Evolutionary conservation across 768 basidiomycete species (phyloP).

Genomic region (Boletus vinaceobasis): DNA sequence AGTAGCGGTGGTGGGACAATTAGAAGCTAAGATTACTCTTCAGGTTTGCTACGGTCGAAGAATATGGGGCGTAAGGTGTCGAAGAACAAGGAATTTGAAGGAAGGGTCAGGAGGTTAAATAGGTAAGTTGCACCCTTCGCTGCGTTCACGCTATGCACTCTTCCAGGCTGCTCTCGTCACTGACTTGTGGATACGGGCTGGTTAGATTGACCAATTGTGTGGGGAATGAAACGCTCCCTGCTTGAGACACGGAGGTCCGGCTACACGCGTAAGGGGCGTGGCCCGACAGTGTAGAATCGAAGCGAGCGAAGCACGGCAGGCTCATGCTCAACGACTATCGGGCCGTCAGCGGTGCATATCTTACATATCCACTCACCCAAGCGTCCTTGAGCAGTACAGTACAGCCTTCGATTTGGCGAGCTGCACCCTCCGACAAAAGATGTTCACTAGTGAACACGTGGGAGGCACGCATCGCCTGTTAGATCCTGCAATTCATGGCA

Average conservation of each 20-base stretch:
- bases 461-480: constrained; percentile 18
- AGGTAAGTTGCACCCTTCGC: constrained; percentile 38
- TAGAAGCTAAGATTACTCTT: constrained; percentile 26
- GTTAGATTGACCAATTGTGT: constrained; percentile 24
- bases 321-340: constrained; percentile 5
- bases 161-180: constrained; percentile 23
- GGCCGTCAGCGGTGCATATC: constrained; percentile 7
- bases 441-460: constrained; percentile 22
- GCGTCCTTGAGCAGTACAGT: constrained; percentile 11
- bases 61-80: constrained; percentile 34
- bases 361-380: constrained; percentile 17
- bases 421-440: not conserved
- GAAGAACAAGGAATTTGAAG: constrained; percentile 38
- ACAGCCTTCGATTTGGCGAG: constrained; percentile 7
- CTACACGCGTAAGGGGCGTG: constrained; percentile 29
- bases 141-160: constrained; percentile 44
- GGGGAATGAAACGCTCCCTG: constrained; percentile 23
- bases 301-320: constrained; percentile 6
- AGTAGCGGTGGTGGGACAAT: constrained; percentile 39
- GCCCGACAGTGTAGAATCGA: constrained; percentile 16
- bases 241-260: constrained; percentile 21
- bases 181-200: constrained; percentile 33
- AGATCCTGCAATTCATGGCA: constrained; percentile 23
- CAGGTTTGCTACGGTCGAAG: constrained; percentile 29
- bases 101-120: constrained; percentile 29